phyloP scores from a whole-genome alignment of 768 basidiomycete genomes.

The Tulasnella sp. region DNA sequence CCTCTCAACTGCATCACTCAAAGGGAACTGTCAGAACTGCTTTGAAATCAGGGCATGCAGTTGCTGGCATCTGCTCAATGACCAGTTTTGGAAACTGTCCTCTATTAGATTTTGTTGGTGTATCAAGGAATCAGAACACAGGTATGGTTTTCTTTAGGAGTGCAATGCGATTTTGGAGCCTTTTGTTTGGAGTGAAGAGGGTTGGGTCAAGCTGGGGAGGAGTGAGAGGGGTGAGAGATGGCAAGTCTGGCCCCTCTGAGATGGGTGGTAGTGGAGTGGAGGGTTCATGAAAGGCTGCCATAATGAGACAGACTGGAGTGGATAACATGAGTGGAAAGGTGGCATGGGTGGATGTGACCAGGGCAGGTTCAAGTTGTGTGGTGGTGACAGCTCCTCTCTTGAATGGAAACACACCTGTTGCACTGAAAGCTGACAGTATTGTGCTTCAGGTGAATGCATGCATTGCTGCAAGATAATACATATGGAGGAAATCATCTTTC shows the following conservation, averaged over 20 bases:
- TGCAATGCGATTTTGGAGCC: neutral
- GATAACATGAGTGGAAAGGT: neutral
- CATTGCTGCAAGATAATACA: conserved; percentile 23
- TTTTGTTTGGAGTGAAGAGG: neutral
- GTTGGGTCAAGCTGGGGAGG: neutral
- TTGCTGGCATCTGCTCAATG: neutral
- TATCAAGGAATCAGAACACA: no score
- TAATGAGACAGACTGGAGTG: neutral
- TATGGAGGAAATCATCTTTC: conserved; percentile 32
- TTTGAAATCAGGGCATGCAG: neutral
- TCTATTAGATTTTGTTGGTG: no score
- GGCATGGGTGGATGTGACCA: neutral
- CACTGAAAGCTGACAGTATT: neutral
- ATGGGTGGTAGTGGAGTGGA: neutral
- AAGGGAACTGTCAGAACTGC: neutral
- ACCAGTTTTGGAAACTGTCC: no score
- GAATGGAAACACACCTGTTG: neutral
- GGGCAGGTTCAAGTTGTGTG: neutral
- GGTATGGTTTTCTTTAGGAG: neutral
- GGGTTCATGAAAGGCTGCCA: neutral
- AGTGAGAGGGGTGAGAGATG: no score
- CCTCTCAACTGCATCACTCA: neutral
- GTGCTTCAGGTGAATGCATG: neutral
- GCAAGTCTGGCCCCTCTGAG: neutral
- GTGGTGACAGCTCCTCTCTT: neutral